These are phyloP conservation scores for Clohesyomyces aquaticus DNA, from an alignment of 495 filamentous ascomycete genomes.

Conservation along the genomic window DNA sequence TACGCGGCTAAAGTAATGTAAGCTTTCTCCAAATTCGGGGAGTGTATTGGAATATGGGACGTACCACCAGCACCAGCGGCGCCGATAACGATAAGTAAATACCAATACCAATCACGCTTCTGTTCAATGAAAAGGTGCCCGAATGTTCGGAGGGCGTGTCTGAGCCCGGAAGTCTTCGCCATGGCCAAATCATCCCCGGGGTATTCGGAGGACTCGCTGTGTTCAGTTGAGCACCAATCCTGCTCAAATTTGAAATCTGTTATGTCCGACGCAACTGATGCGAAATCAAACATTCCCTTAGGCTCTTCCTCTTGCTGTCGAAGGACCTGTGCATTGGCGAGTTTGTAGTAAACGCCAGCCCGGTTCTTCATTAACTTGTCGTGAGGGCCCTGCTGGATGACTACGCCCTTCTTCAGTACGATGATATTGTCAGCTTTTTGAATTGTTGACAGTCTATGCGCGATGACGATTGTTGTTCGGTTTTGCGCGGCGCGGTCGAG, in stretches of 20 bases:
- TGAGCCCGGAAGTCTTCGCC: neutral
- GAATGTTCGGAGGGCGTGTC: constrained; percentile 65
- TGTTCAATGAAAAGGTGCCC: constrained; percentile 55
- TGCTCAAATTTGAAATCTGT: neutral
- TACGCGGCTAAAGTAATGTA: constrained; percentile 1
- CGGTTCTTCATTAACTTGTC: constrained; percentile 59
- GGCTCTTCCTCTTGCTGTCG: neutral
- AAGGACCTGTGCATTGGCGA: constrained; percentile 43
- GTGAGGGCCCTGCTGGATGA: constrained; percentile 86
- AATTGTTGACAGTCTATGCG: constrained; percentile 92
- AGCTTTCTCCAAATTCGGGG: constrained; percentile 57
- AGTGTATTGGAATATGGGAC: constrained; percentile 68
- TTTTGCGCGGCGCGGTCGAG: constrained; percentile 82
- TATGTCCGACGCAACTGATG: neutral
- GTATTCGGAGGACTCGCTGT: neutral
- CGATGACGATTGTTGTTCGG: constrained; percentile 95
- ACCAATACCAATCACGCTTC: constrained; percentile 12
- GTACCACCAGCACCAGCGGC: constrained; percentile 16
- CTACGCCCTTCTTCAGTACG: constrained; percentile 78
- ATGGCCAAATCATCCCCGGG: constrained; percentile 69
- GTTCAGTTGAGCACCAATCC: neutral
- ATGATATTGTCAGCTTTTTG: constrained; percentile 93
- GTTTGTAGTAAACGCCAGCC: constrained; percentile 38
- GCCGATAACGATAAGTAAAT: constrained; percentile 14
- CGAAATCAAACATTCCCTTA: constrained; percentile 27